phyloP scores from a whole-genome alignment of 2,329 filamentous ascomycete genomes.

The Penicillium frequentans region DNA sequence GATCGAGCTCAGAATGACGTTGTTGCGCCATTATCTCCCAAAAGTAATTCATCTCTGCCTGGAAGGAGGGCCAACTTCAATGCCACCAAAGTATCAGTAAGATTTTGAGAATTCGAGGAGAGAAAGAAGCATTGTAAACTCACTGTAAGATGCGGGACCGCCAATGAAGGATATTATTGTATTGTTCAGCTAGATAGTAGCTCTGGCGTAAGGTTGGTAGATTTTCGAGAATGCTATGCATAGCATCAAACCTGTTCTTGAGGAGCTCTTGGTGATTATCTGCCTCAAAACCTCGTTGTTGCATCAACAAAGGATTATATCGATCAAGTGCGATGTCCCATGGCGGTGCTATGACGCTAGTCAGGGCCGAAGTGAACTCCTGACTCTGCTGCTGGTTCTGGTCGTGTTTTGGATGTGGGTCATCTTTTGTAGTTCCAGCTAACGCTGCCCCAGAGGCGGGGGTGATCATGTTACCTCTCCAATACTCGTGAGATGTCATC shows the following conservation, averaged over 20 bases:
- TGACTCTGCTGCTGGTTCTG: neutral
- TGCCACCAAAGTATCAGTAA: neutral
- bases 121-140: neutral
- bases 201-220: neutral
- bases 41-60: slow-evolving; percentile 1
- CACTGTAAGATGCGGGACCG: neutral
- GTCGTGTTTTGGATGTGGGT: neutral
- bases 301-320: neutral
- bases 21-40: neutral
- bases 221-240: neutral
- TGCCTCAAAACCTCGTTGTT: neutral
- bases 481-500: neutral
- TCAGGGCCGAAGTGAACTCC: neutral
- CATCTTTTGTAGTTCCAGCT: neutral
- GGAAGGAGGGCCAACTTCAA: neutral
- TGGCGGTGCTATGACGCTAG: neutral
- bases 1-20: neutral
- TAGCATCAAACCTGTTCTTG: neutral
- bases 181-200: neutral
- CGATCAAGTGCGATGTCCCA: neutral
- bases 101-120: neutral
- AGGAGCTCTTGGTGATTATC: neutral
- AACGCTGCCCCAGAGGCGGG: neutral
- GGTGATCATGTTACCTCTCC: slow-evolving; percentile 1
- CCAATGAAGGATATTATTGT: slow-evolving; percentile 1